Evolutionary conservation across 208 protist genomes (phyloP).

Genomic region (Phytomonas serpens): DNA sequence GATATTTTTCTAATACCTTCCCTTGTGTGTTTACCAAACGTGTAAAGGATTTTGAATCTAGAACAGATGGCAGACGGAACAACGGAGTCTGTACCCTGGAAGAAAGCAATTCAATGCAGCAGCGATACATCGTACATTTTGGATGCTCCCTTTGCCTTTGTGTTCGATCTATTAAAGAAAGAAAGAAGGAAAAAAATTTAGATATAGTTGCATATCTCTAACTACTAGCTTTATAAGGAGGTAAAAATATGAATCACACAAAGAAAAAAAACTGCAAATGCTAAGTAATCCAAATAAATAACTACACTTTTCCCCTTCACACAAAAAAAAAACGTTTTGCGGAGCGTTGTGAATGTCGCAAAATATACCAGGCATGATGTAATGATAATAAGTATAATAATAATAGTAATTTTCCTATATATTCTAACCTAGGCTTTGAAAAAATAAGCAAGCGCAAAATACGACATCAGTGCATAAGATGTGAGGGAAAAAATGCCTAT

Average conservation of each 20-base stretch:
- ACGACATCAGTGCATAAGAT: constrained; percentile 63
- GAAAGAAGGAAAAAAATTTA: neutral
- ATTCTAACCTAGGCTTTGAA: constrained; percentile 68
- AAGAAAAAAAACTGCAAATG: neutral
- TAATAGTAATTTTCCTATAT: constrained; percentile 10
- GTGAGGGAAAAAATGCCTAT: constrained; percentile 63
- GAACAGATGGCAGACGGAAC: constrained; percentile 68
- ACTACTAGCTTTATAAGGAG: neutral
- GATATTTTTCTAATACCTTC: constrained; percentile 23
- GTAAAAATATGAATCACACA: neutral
- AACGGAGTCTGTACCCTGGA: constrained; percentile 14
- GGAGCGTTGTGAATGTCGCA: neutral
- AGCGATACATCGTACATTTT: neutral
- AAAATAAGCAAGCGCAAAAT: constrained; percentile 77
- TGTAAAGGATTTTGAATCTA: constrained; percentile 63
- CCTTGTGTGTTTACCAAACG: constrained; percentile 38
- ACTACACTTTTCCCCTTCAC: neutral
- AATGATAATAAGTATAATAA: constrained; percentile 9
- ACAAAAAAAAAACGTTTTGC: constrained; percentile 3
- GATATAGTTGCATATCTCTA: neutral
- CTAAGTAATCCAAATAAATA: neutral
- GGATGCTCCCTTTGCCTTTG: neutral
- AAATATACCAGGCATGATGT: constrained; percentile 10
- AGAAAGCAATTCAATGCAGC: neutral
- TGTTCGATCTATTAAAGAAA: neutral